A percentile compares a stretch with the other conserved stretches of the same genome.
Evolutionary conservation across 257 asterid genomes (phyloP).

Genomic region (Fraxinus cuspidata): DNA sequence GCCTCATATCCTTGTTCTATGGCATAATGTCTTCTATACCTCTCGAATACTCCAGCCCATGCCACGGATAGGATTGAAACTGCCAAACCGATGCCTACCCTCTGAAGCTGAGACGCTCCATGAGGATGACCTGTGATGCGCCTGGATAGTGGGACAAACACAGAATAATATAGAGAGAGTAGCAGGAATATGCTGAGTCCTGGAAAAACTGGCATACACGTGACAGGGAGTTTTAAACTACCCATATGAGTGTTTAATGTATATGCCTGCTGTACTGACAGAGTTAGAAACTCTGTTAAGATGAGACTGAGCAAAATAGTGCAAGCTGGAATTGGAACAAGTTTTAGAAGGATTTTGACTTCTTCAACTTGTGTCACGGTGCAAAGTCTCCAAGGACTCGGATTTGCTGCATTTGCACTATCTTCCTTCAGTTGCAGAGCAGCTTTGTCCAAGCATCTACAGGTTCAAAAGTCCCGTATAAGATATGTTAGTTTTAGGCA

Average conservation of each 20-base stretch:
- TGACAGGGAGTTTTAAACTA: constrained; percentile 81
- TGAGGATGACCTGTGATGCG: constrained; percentile 91
- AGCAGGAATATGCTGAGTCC: constrained; percentile 88
- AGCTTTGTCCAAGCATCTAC: constrained; percentile 91
- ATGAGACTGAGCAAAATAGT: constrained; percentile 80
- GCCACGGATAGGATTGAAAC: constrained; percentile 79
- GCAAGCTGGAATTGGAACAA: constrained; percentile 78
- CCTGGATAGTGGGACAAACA: constrained; percentile 82
- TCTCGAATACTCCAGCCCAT: constrained; percentile 83
- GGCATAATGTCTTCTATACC: constrained; percentile 82
- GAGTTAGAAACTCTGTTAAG: constrained; percentile 80
- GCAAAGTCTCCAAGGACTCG: constrained; percentile 89
- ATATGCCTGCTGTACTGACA: constrained; percentile 94
- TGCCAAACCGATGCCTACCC: constrained; percentile 95
- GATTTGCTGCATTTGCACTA: constrained; percentile 41
- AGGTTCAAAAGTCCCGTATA: constrained; percentile 7
- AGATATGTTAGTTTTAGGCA: background rate
- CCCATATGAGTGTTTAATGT: constrained; percentile 91
- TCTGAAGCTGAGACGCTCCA: constrained; percentile 96
- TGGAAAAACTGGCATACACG: constrained; percentile 99
- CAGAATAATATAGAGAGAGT: constrained; percentile 82
- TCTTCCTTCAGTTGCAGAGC: constrained; percentile 93
- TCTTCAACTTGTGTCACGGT: constrained; percentile 98
- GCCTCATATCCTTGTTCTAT: constrained; percentile 67
- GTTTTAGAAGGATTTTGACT: constrained; percentile 80